Evolutionary conservation across 257 asterid species (phyloP), one percentile per base, ranked within the genome.

Genomic region (Capsicum rhomboideum): DNA sequence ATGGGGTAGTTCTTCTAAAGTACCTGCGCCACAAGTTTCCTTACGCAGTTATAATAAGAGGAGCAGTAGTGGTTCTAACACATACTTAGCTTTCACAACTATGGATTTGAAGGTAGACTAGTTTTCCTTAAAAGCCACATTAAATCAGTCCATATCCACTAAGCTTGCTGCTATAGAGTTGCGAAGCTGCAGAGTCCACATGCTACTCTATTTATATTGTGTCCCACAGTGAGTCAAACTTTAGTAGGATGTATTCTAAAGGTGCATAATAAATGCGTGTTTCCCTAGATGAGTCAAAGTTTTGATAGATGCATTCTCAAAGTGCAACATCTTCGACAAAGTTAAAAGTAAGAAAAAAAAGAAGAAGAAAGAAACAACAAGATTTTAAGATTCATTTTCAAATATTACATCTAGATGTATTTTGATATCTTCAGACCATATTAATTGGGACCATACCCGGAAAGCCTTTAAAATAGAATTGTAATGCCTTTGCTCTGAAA

Each of bases 401-500:
- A 17, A 50, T 49, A 53, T 23, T 6, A 26, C 55, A n/a, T 71
- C 31, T 42, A 71, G 9, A 21, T 72, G 29, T 72, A 72, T 44
- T 42, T 34, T 68, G 78, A 50, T 31, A 34, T 55, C 18, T 59
- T 14, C 8, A 64, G 79, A 84, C 8, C 46, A 52, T 72, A 80
- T 56, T 67, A 20, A 42, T 79, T 54, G 28, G 50, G 34, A 14
- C 28, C 56, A 64, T 86, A 92, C 98, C 93, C 92, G 92, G 89
- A 94, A 89, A 86, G 84, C 91, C 88, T 92, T 89, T 91, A 91
- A 78, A 72, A 92, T 88, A 82, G 95, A 90, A 37, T 90, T 87
- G 88, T 91, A 82, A 64, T 59, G 91, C 77, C 97, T 92, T 89
- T 91, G 93, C 87, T 90, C 94, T 59, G 94, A 89, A 84, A 90